phyloP scores from a whole-genome alignment of 2,329 filamentous ascomycete species.

The Pseudogymnoascus sp. region DNA sequence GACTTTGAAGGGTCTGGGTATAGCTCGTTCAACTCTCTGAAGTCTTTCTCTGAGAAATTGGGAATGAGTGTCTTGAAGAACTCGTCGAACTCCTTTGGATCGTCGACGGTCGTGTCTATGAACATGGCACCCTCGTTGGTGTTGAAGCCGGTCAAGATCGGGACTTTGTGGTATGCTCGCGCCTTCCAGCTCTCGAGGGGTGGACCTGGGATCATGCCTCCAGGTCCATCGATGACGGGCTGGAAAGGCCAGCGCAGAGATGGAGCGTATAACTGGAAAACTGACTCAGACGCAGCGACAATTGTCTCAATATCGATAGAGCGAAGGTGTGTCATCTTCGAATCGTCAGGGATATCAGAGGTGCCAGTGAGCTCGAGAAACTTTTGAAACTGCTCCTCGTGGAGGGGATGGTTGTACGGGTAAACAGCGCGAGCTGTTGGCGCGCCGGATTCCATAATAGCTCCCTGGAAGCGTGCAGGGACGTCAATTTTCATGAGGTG shows the following conservation, averaged over 20 bases:
- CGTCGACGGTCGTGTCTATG: constrained; percentile 42
- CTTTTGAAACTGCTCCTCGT: constrained; percentile 47
- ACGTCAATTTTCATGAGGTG: constrained; percentile 46
- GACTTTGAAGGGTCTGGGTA: constrained; percentile 51
- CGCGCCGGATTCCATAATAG: constrained; percentile 50
- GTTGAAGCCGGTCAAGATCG: constrained; percentile 63
- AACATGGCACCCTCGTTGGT: constrained; percentile 62
- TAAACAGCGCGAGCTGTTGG: constrained; percentile 48
- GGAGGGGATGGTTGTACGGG: constrained; percentile 45
- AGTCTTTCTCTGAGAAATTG: constrained; percentile 41
- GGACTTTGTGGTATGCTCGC: constrained; percentile 45
- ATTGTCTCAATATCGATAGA: constrained; percentile 33
- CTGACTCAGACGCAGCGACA: constrained; percentile 33
- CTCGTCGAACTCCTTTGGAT: constrained; percentile 42
- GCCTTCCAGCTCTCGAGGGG: constrained; percentile 53
- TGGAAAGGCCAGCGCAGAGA: constrained; percentile 57
- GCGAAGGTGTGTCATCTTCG: constrained; percentile 45
- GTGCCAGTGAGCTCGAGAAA: constrained; percentile 47
- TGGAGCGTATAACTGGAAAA: constrained; percentile 38
- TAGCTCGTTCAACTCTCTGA: constrained; percentile 46
- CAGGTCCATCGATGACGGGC: constrained; percentile 53
- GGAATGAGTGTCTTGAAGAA: constrained; percentile 59
- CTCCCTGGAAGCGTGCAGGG: constrained; percentile 39
- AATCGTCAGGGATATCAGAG: constrained; percentile 33
- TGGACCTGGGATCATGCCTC: constrained; percentile 45